Evolutionary conservation across 352 stramenopile genomes (phyloP), one percentile per base, ranked within the genome.

Genomic region (Globisporangium abappressorium): DNA sequence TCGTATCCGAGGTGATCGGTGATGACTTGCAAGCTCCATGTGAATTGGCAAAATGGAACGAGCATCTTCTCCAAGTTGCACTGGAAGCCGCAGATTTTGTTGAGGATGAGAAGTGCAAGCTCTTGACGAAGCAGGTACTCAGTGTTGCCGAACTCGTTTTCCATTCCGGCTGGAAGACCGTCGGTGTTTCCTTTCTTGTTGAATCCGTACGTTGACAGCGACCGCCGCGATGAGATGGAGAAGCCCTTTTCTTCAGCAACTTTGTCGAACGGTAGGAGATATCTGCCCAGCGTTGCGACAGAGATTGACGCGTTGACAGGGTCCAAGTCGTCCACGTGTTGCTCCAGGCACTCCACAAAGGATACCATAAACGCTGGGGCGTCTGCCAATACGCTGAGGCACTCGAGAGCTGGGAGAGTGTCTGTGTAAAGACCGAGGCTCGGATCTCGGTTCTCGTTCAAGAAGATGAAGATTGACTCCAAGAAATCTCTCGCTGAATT

Each of bases 11-110:
- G 73, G 66, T 94, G 86, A 64, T 94, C 86, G 0, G 86, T 83
- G 61, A 94, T 89, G 46, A 93, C 86, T 73, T 94, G 86, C 43
- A 94, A 69, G 60, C 80, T 90, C 86, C 86, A 94, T 0, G 84
- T 92, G 65, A 82, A 94, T 53, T 86, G 75, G 51, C 81, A 92
- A 36, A 92, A 93, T 33, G 86, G 84, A 57, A 81, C 79, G 30
- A 94, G 64, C 74, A 93, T 89, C 43, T 79, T 78, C 67, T 94
- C 86, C 57, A 94, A 68, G 41, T 79, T 87, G 59, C 70, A 90
- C 64, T 90, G 74, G 56, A 93, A 84, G 0, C 83, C 84, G 51
- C 86, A 94, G 8, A 94, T 82, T 71, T 92, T 93, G 74, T 91
- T 93, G 3, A 94, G 57, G 22, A 94, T 87, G 12, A 92, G 75